Conservation (phyloP, 805 yeast species). For the Yamadazyma akitaensis region DNA sequence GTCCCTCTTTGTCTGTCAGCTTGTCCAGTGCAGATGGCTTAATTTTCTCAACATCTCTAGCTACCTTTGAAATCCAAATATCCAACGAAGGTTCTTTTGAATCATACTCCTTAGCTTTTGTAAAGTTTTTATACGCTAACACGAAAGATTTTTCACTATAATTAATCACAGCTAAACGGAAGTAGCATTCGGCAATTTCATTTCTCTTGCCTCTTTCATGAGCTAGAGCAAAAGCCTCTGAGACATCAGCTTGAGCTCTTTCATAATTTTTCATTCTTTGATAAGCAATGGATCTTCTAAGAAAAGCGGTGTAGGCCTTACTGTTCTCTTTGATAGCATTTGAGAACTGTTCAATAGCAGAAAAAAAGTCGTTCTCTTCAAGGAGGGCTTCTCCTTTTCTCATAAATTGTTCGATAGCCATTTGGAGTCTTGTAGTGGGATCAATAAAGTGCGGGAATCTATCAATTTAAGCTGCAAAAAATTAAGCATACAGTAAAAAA, state of each 20-base stretch:
- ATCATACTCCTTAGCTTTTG: slow-evolving; percentile 39
- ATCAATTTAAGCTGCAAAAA: not conserved
- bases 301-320: slow-evolving; percentile 43
- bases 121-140: slow-evolving; percentile 41
- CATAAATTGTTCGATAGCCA: slow-evolving; percentile 38
- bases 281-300: slow-evolving; percentile 49
- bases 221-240: slow-evolving; percentile 45
- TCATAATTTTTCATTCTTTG: slow-evolving; percentile 48
- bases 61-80: slow-evolving; percentile 45
- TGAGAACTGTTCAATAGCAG: slow-evolving; percentile 43
- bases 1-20: not conserved
- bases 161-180: slow-evolving; percentile 45
- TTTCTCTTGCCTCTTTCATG: slow-evolving; percentile 42
- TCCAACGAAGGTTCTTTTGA: slow-evolving; percentile 45
- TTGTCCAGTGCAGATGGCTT: not conserved
- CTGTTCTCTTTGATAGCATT: slow-evolving; percentile 42
- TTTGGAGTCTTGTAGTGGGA: not conserved
- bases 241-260: slow-evolving; percentile 45
- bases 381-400: slow-evolving; percentile 33
- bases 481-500: not conserved
- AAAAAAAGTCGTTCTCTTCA: slow-evolving; percentile 33
- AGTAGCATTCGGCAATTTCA: slow-evolving; percentile 47
- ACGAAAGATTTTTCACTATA: slow-evolving; percentile 42
- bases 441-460: not conserved
- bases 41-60: slow-evolving; percentile 18